These are phyloP conservation scores for Paecilomyces niveus DNA, from an alignment of 2,329 filamentous ascomycete genomes.

Conservation along the genomic window DNA sequence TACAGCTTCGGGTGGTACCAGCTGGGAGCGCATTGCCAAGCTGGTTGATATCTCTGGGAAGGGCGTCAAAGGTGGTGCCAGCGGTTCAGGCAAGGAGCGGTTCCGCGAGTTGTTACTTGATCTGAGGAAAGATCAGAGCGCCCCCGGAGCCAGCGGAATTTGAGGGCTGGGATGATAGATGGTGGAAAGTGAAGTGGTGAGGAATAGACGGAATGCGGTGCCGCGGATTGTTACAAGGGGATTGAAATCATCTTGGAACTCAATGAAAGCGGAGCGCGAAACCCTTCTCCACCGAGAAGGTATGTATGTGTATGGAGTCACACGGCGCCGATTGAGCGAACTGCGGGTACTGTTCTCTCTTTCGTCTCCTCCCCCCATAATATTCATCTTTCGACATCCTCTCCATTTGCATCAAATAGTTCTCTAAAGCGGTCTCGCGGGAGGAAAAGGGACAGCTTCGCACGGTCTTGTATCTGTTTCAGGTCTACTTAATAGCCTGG, in stretches of 20 bases:
- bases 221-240: background rate
- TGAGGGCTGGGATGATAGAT: conserved; percentile 11
- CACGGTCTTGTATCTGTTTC: background rate
- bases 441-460: background rate
- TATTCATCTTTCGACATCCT: conserved; percentile 7
- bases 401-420: background rate
- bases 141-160: conserved; percentile 52
- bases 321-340: background rate
- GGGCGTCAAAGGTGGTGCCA: conserved; percentile 75
- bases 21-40: conserved; percentile 97
- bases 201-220: conserved; percentile 2
- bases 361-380: background rate
- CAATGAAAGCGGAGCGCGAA: background rate
- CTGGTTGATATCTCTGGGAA: conserved; percentile 96
- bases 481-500: background rate
- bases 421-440: background rate
- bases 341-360: background rate
- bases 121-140: conserved; percentile 88
- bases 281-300: background rate
- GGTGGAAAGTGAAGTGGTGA: background rate
- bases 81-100: conserved; percentile 88
- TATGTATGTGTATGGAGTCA: background rate
- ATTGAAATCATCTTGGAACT: background rate
- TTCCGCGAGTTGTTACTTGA: conserved; percentile 86
- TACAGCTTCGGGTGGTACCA: conserved; percentile 87